phyloP scores from a whole-genome alignment of 345 rosid genomes.

The Eutrema yunnanense region DNA sequence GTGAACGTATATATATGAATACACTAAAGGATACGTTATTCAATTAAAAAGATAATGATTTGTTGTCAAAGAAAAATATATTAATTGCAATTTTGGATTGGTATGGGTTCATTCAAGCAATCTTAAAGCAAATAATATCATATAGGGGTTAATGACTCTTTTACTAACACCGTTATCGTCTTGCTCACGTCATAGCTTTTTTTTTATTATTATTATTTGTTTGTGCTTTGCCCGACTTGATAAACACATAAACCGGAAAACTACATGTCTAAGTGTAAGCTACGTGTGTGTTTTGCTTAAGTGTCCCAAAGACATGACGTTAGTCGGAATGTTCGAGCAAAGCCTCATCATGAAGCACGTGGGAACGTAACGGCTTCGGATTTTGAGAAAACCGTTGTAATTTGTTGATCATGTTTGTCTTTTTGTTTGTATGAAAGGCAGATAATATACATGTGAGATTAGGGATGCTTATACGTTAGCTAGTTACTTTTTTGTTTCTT shows the following conservation, averaged over 20 bases:
- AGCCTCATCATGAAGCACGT: not conserved
- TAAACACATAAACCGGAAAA: not conserved
- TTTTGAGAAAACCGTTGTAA: not conserved
- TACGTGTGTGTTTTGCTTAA: not conserved
- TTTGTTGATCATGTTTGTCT: not conserved
- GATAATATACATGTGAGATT: not conserved
- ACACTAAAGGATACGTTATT: not conserved
- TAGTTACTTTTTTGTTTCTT: not conserved
- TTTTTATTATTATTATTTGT: not conserved
- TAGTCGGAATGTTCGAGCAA: not conserved
- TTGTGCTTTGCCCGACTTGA: constrained; percentile 1
- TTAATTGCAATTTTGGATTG: not conserved
- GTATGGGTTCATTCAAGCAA: not conserved
- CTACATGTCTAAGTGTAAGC: not conserved
- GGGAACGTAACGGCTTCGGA: not conserved
- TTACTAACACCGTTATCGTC: not conserved
- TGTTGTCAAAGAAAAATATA: not conserved
- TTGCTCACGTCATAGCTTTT: not conserved
- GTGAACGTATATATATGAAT: not conserved
- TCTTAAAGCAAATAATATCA: not conserved
- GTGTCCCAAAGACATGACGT: not conserved
- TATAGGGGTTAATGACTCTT: not conserved
- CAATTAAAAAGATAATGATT: not conserved
- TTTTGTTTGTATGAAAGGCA: not conserved
- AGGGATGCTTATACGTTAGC: not conserved